Percentiles rank a stretch among this genome's conserved stretches.
phyloP scores from a whole-genome alignment of 2,329 filamentous ascomycete species.

The Fusarium ramigenum region DNA sequence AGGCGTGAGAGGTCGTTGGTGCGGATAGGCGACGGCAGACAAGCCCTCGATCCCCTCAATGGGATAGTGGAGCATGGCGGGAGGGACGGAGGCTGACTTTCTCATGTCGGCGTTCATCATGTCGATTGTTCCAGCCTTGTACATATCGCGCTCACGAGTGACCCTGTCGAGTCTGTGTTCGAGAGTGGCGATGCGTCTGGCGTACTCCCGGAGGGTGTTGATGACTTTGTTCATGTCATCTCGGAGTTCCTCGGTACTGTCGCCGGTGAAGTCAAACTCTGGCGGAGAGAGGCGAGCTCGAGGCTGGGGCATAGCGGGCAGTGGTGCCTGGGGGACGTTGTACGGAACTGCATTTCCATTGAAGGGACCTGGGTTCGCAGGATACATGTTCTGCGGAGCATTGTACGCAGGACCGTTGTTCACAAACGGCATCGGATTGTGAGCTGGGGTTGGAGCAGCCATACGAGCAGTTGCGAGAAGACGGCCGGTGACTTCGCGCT shows the following conservation, averaged over 20 bases:
- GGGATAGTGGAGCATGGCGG: not conserved
- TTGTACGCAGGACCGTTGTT: not conserved
- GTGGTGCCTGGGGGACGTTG: not conserved
- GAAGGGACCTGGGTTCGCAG: not conserved
- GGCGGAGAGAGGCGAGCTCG: not conserved
- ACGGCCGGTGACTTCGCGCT: constrained; percentile 14
- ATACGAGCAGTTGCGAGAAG: not conserved
- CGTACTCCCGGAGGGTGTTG: not conserved
- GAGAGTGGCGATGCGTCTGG: not conserved
- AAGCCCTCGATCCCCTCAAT: not conserved
- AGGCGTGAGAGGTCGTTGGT: not conserved
- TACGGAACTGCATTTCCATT: not conserved
- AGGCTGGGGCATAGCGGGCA: not conserved
- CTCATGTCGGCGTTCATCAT: not conserved
- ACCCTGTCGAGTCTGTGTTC: not conserved
- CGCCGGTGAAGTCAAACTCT: not conserved
- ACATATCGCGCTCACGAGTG: not conserved
- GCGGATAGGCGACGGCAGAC: not conserved
- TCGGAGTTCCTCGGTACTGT: not conserved
- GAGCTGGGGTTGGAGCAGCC: not conserved
- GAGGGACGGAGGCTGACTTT: not conserved
- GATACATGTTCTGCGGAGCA: not conserved
- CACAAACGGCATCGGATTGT: not conserved
- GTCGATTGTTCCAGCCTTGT: not conserved
- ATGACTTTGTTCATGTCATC: not conserved